A percentile compares a stretch with the other conserved stretches of the same genome.
These are phyloP conservation scores for Zymoseptoria tritici DNA, from an alignment of 2,329 filamentous ascomycete genomes.

Conservation along the genomic window DNA sequence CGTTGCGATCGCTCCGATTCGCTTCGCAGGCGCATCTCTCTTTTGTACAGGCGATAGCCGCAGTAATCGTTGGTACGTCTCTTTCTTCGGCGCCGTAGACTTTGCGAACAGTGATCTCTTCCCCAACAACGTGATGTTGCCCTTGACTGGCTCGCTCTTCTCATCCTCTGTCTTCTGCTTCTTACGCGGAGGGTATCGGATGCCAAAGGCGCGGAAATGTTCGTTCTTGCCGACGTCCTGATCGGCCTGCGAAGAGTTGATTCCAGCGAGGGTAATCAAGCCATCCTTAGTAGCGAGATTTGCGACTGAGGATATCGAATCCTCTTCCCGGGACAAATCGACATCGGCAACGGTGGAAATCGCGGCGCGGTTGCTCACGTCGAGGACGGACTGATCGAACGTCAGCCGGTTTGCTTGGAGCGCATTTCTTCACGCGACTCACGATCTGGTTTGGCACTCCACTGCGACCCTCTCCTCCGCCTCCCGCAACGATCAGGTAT, in stretches of 20 bases:
- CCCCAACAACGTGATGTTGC: conserved; percentile 40
- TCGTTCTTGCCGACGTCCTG: conserved; percentile 70
- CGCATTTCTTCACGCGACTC: neutral
- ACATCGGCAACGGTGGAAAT: conserved; percentile 61
- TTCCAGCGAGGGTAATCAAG: conserved; percentile 58
- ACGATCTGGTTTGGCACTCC: conserved; percentile 85
- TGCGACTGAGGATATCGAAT: conserved; percentile 78
- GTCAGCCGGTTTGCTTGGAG: conserved; percentile 1
- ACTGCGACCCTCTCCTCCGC: conserved; percentile 72
- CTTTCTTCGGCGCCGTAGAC: conserved; percentile 39
- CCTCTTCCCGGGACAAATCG: conserved; percentile 74
- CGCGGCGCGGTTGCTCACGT: conserved; percentile 60
- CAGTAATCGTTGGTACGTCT: conserved; percentile 54
- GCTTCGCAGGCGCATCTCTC: conserved; percentile 44
- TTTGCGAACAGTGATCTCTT: conserved; percentile 46
- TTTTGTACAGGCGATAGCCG: conserved; percentile 50
- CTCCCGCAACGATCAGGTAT: conserved; percentile 74
- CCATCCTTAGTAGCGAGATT: conserved; percentile 55
- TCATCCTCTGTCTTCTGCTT: conserved; percentile 29
- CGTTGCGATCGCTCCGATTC: conserved; percentile 71
- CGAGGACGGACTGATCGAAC: conserved; percentile 55
- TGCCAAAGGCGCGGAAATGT: conserved; percentile 70
- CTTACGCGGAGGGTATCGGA: conserved; percentile 48
- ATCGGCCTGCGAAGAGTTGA: conserved; percentile 71
- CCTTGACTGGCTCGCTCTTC: conserved; percentile 29